These are phyloP conservation scores for Phyllosticta paracitricarpa DNA, from an alignment of 2,329 filamentous ascomycete species.

Conservation along the genomic window DNA sequence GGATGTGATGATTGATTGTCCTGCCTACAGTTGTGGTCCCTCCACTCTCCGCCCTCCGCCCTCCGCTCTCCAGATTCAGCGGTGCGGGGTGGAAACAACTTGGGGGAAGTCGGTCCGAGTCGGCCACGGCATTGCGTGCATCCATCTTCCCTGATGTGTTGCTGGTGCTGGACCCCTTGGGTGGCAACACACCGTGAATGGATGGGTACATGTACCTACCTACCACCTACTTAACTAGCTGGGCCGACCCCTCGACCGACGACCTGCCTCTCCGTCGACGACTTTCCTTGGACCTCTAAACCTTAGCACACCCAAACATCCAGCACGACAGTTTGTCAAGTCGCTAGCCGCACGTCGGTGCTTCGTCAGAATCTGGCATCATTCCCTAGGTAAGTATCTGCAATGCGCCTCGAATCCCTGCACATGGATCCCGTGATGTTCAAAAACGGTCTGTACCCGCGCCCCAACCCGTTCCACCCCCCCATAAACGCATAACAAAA, in stretches of 20 bases:
- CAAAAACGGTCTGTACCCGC: not conserved
- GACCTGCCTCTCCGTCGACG: too few species aligned
- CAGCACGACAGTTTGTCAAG: not conserved
- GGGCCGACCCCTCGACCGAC: too few species aligned
- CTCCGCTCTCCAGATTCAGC: not conserved
- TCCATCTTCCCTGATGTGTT: not conserved
- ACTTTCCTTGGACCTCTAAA: not conserved
- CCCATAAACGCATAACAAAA: not conserved
- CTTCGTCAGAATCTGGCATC: not conserved
- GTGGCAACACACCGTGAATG: too few species aligned
- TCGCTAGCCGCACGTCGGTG: not conserved
- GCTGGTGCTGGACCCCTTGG: not conserved
- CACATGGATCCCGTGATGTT: not conserved
- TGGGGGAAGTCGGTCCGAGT: constrained; percentile 1
- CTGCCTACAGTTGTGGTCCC: too few species aligned
- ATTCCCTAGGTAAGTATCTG: not conserved
- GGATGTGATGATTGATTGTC: too few species aligned
- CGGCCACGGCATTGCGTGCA: not conserved
- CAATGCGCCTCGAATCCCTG: not conserved
- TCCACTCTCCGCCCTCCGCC: not conserved
- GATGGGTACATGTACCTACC: too few species aligned
- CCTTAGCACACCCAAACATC: not conserved
- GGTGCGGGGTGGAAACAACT: not conserved
- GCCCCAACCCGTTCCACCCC: not conserved
- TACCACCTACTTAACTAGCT: too few species aligned